Base-by-base conservation (phyloP, 2,329 filamentous ascomycete species). In the Ophiognomonia clavigignenti-juglandacearum region DNA sequence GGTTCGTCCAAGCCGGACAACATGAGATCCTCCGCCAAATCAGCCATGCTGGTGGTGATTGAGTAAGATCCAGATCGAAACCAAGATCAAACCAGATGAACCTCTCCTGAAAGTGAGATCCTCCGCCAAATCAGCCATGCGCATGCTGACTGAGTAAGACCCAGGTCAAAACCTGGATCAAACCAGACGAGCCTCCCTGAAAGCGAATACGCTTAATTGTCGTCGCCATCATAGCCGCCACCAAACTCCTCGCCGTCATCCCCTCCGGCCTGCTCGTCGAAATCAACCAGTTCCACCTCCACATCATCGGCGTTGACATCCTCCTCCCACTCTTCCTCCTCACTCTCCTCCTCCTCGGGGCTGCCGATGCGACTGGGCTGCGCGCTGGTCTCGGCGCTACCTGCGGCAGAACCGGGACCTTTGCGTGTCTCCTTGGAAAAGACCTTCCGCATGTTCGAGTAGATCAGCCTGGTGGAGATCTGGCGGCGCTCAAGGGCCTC, bases 381-480 rank as follows among this genome's bases (percentile, higher is more conserved):
- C n/a, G 56, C 58, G 43, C 64, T 68, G 6, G 60, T 57, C 1
- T 57, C 57, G 41, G 69, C 69, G 45, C 73, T 77, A 31, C 71
- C 75, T 0, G 71, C 70, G 11, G 70, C 71, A 20, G 75, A 78
- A 0, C 75, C 76, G 0, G 74, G 69, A 0, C 71, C 73, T 2
- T 60, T 65, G n/a, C 61, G n/a, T n/a, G n/a, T n/a, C n/a, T n/a
- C n/a, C n/a, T n/a, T n/a, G n/a, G n/a, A n/a, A n/a, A n/a, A n/a
- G n/a, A n/a, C n/a, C n/a, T n/a, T n/a, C n/a, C n/a, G n/a, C n/a
- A n/a, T n/a, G n/a, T n/a, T n/a, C n/a, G n/a, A n/a, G 63, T 88
- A 89, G 56, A 89, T 88, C 60, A 90, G 86, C 59, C 86, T 83
- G 64, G 83, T 86, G 53, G 82, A 87, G 65, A 82, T 85, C 0